A percentile compares a stretch with the other conserved stretches of the same genome.
Conservation (phyloP, 2,329 filamentous ascomycete genomes). For the Corynespora cassiicola region DNA sequence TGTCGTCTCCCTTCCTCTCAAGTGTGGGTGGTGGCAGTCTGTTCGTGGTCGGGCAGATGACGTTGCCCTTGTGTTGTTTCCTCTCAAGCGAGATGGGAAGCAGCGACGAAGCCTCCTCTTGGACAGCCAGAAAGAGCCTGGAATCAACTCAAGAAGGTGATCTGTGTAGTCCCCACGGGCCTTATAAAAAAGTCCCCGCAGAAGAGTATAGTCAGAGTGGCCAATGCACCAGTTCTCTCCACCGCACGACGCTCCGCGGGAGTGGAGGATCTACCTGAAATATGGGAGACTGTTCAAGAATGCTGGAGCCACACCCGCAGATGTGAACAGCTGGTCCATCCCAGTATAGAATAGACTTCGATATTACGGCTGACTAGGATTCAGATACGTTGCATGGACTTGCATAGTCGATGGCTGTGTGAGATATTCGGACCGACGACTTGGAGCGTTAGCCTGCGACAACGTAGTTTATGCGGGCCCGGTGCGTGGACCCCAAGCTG, state of each 20-base stretch:
- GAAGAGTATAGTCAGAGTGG: no score
- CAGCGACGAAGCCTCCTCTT: constrained; percentile 5
- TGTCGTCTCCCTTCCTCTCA: no score
- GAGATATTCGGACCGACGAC: constrained; percentile 16
- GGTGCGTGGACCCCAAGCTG: constrained; percentile 3
- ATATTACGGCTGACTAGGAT: constrained; percentile 13
- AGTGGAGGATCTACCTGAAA: neutral
- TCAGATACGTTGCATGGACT: constrained; percentile 19
- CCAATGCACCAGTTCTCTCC: no score
- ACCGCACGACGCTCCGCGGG: neutral
- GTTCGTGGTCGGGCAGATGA: neutral
- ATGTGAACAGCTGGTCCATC: no score
- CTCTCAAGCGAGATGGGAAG: constrained; percentile 10
- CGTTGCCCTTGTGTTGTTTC: neutral
- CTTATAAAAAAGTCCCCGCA: no score
- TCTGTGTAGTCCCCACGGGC: no score
- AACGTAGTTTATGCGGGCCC: constrained; percentile 18
- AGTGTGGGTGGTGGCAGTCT: constrained; percentile 4
- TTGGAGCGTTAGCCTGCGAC: constrained; percentile 24
- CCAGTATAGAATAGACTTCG: no score
- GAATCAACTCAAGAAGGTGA: constrained; percentile 11
- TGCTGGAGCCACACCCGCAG: no score
- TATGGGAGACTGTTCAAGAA: neutral
- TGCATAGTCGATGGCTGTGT: constrained; percentile 15
- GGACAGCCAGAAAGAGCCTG: constrained; percentile 7